Conservation (phyloP, 2,329 filamentous ascomycete species). For the Magnaporthales sp. region DNA sequence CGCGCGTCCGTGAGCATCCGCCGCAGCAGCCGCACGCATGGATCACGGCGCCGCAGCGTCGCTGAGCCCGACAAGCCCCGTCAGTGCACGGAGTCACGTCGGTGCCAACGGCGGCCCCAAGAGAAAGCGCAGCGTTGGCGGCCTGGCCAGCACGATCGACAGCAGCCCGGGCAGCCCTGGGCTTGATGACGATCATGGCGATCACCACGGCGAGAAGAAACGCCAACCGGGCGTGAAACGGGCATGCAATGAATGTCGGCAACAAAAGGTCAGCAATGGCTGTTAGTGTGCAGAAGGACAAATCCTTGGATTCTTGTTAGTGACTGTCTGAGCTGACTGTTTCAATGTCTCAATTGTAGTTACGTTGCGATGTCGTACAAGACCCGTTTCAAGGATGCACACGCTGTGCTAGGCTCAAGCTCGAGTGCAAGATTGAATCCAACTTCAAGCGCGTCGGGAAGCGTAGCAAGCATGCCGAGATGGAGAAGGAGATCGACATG, state of each 20-base stretch:
- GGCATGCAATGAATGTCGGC: slow-evolving; percentile 76
- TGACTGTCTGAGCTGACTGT: not conserved
- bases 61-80: slow-evolving; percentile 44
- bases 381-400: slow-evolving; percentile 72
- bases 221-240: slow-evolving; percentile 64
- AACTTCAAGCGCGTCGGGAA: slow-evolving; percentile 80
- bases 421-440: slow-evolving; percentile 78
- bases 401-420: slow-evolving; percentile 69
- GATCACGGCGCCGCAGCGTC: slow-evolving; percentile 24
- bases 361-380: slow-evolving; percentile 77
- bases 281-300: not conserved
- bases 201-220: slow-evolving; percentile 46
- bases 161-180: slow-evolving; percentile 53
- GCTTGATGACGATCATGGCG: slow-evolving; percentile 47
- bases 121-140: slow-evolving; percentile 48
- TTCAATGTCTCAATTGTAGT: slow-evolving; percentile 31
- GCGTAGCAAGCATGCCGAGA: slow-evolving; percentile 74
- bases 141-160: slow-evolving; percentile 37
- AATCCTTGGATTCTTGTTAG: not conserved
- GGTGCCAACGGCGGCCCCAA: slow-evolving; percentile 39
- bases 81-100: slow-evolving; percentile 38
- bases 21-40: slow-evolving; percentile 16
- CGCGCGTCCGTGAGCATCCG: slow-evolving; percentile 2
- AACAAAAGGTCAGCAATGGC: slow-evolving; percentile 63
- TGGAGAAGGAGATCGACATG: slow-evolving; percentile 73